Evolutionary conservation across 306 rosid species (phyloP).

Genomic region (Cicer yamashitae): DNA sequence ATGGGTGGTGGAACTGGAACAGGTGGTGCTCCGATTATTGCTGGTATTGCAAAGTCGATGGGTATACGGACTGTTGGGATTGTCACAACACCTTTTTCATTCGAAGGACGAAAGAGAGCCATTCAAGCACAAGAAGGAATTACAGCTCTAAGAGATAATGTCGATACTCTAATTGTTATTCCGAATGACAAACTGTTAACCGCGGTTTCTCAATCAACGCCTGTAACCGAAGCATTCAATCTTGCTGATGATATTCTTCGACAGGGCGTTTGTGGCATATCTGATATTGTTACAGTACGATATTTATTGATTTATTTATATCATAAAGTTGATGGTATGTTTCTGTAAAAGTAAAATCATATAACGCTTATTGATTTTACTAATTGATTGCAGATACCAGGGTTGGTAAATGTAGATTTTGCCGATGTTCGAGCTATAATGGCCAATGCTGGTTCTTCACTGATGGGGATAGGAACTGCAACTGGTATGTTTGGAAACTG

Average conservation of each 20-base stretch:
- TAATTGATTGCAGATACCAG: conserved; percentile 77
- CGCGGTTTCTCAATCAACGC: conserved; percentile 93
- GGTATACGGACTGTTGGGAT: conserved; percentile 97
- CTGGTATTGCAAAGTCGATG: conserved; percentile 92
- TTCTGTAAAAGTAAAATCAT: conserved; percentile 15
- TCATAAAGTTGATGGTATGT: not conserved
- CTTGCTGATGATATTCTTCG: conserved; percentile 96
- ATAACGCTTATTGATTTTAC: conserved; percentile 28
- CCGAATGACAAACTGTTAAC: conserved; percentile 97
- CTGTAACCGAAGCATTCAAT: conserved; percentile 97
- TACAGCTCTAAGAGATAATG: conserved; percentile 93
- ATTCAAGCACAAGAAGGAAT: conserved; percentile 99
- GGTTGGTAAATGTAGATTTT: conserved; percentile 91
- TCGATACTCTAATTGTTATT: conserved; percentile 94
- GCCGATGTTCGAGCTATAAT: conserved; percentile 96
- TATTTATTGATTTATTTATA: not conserved
- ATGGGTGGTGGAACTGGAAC: conserved; percentile 99
- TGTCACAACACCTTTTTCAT: conserved; percentile 96
- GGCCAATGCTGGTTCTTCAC: conserved; percentile 94
- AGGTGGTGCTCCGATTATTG: conserved; percentile 96
- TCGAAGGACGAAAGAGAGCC: conserved; percentile 95
- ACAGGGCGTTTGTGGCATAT: conserved; percentile 99
- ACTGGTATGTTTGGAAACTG: conserved; percentile 58
- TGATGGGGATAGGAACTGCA: conserved; percentile 96
- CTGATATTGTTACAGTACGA: conserved; percentile 94